These are phyloP conservation scores for Articulospora tetracladia DNA, from an alignment of 495 filamentous ascomycete species.

Conservation along the genomic window DNA sequence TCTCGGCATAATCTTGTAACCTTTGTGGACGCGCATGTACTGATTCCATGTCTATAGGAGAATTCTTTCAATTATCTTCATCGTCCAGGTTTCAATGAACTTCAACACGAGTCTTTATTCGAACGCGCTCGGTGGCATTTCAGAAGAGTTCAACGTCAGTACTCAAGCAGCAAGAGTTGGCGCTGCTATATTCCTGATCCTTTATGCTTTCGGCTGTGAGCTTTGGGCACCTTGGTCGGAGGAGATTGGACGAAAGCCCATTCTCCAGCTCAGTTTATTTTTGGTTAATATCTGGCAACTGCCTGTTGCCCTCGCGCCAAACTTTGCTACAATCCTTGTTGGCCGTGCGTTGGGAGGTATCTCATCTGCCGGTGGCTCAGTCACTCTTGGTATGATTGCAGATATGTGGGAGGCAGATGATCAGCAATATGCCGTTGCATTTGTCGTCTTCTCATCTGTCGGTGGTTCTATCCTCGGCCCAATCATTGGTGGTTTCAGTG, in stretches of 20 bases:
- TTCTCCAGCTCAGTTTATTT: conserved; percentile 65
- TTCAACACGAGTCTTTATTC: conserved; percentile 75
- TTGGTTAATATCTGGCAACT: conserved; percentile 75
- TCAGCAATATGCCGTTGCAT: conserved; percentile 72
- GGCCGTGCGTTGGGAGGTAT: conserved; percentile 66
- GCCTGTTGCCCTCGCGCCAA: conserved; percentile 66
- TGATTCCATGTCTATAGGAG: conserved; percentile 20
- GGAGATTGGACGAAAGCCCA: conserved; percentile 70
- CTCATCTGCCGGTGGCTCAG: conserved; percentile 71
- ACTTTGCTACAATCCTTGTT: conserved; percentile 63
- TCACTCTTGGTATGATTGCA: conserved; percentile 79
- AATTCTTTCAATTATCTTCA: conserved; percentile 69
- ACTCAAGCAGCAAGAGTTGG: conserved; percentile 61
- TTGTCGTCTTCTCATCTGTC: conserved; percentile 71
- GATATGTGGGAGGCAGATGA: conserved; percentile 73
- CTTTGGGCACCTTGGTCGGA: conserved; percentile 82
- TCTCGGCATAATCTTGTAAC: neutral
- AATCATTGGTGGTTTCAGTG: conserved; percentile 74
- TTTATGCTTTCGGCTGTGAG: conserved; percentile 78
- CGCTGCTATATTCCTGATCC: conserved; percentile 66
- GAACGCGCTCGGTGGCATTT: conserved; percentile 58
- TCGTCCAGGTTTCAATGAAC: conserved; percentile 81
- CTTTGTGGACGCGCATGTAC: neutral
- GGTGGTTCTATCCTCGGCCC: conserved; percentile 74
- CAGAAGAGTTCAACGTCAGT: conserved; percentile 58